phyloP scores from a whole-genome alignment of 768 basidiomycete species.

The Mycena vulgaris region DNA sequence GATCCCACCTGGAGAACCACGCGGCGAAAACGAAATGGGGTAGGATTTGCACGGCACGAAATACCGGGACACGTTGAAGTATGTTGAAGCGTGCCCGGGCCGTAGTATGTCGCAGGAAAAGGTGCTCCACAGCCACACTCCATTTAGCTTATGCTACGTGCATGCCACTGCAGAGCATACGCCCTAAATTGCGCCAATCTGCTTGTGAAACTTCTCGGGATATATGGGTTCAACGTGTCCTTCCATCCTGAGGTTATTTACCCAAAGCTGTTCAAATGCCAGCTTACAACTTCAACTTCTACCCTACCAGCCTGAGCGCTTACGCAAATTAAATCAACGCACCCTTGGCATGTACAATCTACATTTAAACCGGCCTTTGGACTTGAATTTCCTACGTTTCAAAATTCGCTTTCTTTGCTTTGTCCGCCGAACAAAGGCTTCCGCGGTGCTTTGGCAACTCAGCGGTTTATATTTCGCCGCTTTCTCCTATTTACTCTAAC shows the following conservation, averaged over 20 bases:
- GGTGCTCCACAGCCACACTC: no score
- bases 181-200: no score
- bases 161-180: no score
- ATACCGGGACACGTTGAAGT: no score
- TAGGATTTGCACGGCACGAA: no score
- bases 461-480: background rate
- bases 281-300: background rate
- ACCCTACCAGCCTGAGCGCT: slow-evolving; percentile 8
- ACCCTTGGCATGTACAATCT: slow-evolving; percentile 10
- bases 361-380: background rate
- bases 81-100: no score
- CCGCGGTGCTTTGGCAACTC: slow-evolving; percentile 8
- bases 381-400: background rate
- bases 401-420: slow-evolving; percentile 23
- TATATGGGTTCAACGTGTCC: background rate
- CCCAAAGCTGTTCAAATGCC: slow-evolving; percentile 20
- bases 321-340: slow-evolving; percentile 32
- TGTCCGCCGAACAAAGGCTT: slow-evolving; percentile 16
- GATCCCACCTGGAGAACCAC: no score
- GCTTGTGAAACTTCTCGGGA: no score
- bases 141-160: no score
- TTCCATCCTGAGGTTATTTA: background rate
- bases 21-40: no score
- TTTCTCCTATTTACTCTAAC: background rate
- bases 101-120: no score